Evolutionary conservation across 2,329 filamentous ascomycete genomes (phyloP).

Genomic region (Incumbomyces lentus): DNA sequence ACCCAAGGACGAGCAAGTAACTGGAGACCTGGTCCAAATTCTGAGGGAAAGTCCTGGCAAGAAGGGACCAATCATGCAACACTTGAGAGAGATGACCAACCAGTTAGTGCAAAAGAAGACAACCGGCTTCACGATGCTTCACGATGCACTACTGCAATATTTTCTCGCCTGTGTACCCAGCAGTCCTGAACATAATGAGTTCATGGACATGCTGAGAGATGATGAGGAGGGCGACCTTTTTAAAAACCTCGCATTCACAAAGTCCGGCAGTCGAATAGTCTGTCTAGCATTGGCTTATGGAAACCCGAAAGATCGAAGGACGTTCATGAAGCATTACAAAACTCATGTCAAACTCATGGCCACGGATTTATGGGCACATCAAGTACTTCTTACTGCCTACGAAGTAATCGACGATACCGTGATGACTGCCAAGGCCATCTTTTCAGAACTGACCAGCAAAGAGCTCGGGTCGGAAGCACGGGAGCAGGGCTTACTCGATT

Average conservation of each 20-base stretch:
- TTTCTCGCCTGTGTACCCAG: slow-evolving; percentile 69
- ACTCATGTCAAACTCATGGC: slow-evolving; percentile 81
- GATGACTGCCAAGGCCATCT: slow-evolving; percentile 72
- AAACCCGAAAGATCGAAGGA: slow-evolving; percentile 83
- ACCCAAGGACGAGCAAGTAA: slow-evolving; percentile 18
- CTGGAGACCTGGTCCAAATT: slow-evolving; percentile 63
- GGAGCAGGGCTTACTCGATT: slow-evolving; percentile 34
- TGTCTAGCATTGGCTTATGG: slow-evolving; percentile 75
- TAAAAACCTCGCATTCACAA: slow-evolving; percentile 94
- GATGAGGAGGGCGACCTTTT: slow-evolving; percentile 83
- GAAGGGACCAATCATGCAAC: slow-evolving; percentile 74
- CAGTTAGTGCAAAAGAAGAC: slow-evolving; percentile 90
- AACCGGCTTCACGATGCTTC: slow-evolving; percentile 93
- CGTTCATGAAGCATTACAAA: slow-evolving; percentile 79
- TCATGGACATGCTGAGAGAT: slow-evolving; percentile 79
- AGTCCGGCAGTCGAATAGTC: slow-evolving; percentile 71
- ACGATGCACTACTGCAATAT: slow-evolving; percentile 97
- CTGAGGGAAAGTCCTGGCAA: slow-evolving; percentile 72
- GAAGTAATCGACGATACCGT: slow-evolving; percentile 94
- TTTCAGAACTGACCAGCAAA: slow-evolving; percentile 73
- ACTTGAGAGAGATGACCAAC: slow-evolving; percentile 78
- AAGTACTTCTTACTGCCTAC: slow-evolving; percentile 72
- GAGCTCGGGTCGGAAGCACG: slow-evolving; percentile 34
- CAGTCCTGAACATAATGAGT: slow-evolving; percentile 73
- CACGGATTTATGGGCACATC: slow-evolving; percentile 65